phyloP scores from a whole-genome alignment of 2,329 filamentous ascomycete genomes.

The Stagonosporopsis vannaccii region DNA sequence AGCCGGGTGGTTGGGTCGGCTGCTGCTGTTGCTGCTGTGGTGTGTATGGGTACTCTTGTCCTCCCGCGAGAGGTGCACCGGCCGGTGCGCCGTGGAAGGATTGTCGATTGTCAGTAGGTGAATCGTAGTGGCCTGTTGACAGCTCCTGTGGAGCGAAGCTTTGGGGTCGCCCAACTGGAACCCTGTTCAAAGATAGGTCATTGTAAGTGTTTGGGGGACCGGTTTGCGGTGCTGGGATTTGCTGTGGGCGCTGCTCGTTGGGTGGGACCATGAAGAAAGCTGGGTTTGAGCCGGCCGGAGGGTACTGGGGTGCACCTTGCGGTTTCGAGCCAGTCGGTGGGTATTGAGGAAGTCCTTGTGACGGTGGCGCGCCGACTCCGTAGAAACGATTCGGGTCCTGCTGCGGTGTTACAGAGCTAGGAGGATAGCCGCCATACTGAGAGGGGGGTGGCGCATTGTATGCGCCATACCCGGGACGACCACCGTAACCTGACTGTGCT shows the following conservation, averaged over 20 bases:
- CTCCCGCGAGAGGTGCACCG: constrained; percentile 36
- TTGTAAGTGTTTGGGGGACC: constrained; percentile 47
- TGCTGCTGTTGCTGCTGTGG: constrained; percentile 19
- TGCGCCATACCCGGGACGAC: constrained; percentile 57
- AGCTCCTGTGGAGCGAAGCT: constrained; percentile 57
- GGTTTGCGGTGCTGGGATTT: constrained; percentile 42
- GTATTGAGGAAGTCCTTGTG: constrained; percentile 48
- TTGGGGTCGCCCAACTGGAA: constrained; percentile 45
- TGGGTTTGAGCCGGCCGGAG: constrained; percentile 44
- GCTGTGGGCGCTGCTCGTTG: constrained; percentile 38
- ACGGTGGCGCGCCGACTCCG: constrained; percentile 39
- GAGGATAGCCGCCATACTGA: constrained; percentile 43
- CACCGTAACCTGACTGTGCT: constrained; percentile 79
- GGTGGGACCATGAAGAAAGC: constrained; percentile 51
- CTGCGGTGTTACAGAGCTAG: constrained; percentile 43
- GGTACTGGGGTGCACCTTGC: constrained; percentile 49
- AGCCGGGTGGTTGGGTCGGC: constrained; percentile 27
- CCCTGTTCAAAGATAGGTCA: constrained; percentile 45
- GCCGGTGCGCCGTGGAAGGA: constrained; percentile 44
- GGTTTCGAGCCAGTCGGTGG: constrained; percentile 42
- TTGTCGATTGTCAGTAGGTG: constrained; percentile 55
- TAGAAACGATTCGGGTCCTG: constrained; percentile 44
- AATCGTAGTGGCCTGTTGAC: constrained; percentile 56
- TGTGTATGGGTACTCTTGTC: constrained; percentile 39
- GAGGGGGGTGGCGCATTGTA: constrained; percentile 45